Evolutionary conservation across 768 basidiomycete species (phyloP).

Genomic region (Tylopilus subfusipes): DNA sequence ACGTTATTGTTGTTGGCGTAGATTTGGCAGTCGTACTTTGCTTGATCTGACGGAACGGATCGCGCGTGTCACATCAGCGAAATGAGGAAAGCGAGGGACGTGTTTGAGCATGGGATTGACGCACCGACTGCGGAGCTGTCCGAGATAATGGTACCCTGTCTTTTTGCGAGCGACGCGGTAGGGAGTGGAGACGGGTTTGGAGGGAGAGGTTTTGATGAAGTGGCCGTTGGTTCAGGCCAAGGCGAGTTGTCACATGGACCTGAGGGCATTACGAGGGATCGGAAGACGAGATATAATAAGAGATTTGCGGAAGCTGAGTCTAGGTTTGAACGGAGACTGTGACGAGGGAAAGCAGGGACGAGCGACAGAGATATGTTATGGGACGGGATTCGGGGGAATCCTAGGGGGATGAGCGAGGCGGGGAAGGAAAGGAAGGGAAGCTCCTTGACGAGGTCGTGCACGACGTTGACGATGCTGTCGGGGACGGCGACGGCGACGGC

Average conservation of each 20-base stretch:
- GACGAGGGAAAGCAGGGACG: conserved; percentile 20
- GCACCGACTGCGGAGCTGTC: conserved; percentile 24
- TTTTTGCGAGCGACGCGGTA: conserved; percentile 8
- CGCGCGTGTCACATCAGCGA: conserved; percentile 9
- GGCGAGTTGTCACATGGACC: conserved; percentile 33
- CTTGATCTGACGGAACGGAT: conserved; percentile 28
- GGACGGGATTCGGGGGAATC: conserved; percentile 3
- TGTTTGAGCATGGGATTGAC: conserved; percentile 13
- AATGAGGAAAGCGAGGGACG: conserved; percentile 5
- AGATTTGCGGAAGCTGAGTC: conserved; percentile 14
- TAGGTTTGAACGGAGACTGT: conserved; percentile 22
- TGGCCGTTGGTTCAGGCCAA: conserved; percentile 45
- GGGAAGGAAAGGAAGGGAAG: conserved; percentile 25
- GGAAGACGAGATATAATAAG: conserved; percentile 22
- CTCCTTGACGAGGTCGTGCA: conserved; percentile 18
- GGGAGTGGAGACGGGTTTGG: conserved; percentile 31
- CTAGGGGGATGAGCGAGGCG: conserved; percentile 11
- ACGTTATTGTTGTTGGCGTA: conserved; percentile 65
- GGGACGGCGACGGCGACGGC: conserved; percentile 9
- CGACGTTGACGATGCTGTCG: conserved; percentile 25
- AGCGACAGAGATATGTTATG: conserved; percentile 28
- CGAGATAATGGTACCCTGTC: conserved; percentile 28
- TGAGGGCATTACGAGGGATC: conserved; percentile 36
- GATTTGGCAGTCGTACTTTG: conserved; percentile 48
- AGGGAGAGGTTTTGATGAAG: conserved; percentile 26